A percentile compares a stretch with the other conserved stretches of the same genome.
Evolutionary conservation across 2,329 filamentous ascomycete species (phyloP).

Genomic region (Botrytis tulipae): DNA sequence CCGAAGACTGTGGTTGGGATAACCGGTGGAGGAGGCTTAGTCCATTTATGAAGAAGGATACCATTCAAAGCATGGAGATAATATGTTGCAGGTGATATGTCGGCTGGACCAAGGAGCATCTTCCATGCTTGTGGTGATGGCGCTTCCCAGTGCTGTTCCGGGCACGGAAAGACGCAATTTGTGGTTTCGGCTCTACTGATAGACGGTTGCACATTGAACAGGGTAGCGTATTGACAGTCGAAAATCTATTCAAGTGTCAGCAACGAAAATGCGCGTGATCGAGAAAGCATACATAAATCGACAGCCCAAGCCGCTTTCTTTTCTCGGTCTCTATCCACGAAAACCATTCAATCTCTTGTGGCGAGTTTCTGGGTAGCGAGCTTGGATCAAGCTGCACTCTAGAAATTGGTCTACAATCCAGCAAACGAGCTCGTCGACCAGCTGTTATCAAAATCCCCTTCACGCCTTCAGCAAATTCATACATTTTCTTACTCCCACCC

Average conservation of each 20-base stretch:
- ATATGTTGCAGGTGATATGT: constrained; percentile 30
- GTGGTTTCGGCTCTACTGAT: constrained; percentile 36
- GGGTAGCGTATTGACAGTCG: constrained; percentile 35
- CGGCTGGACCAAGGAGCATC: constrained; percentile 28
- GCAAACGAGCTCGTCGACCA: constrained; percentile 30
- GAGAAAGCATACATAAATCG: constrained; percentile 33
- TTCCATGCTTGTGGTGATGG: constrained; percentile 32
- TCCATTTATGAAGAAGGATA: constrained; percentile 34
- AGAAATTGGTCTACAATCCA: constrained; percentile 33
- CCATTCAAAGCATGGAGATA: constrained; percentile 35
- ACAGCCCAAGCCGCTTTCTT: constrained; percentile 33
- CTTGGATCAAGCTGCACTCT: constrained; percentile 26
- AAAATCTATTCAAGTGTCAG: constrained; percentile 27
- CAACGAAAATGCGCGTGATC: background rate
- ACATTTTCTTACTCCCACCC: constrained; percentile 35
- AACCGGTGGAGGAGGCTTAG: constrained; percentile 34
- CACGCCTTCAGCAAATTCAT: constrained; percentile 36
- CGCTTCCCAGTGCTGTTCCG: constrained; percentile 33
- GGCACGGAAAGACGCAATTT: constrained; percentile 35
- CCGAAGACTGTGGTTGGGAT: constrained; percentile 31
- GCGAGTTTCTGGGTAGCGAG: constrained; percentile 23
- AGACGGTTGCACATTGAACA: constrained; percentile 37
- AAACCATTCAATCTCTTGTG: constrained; percentile 31
- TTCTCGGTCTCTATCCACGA: constrained; percentile 37
- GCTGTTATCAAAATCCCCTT: constrained; percentile 34